These are phyloP conservation scores for Kwoniella shivajii DNA, from an alignment of 1,284 basidiomycete genomes.

Conservation along the genomic window DNA sequence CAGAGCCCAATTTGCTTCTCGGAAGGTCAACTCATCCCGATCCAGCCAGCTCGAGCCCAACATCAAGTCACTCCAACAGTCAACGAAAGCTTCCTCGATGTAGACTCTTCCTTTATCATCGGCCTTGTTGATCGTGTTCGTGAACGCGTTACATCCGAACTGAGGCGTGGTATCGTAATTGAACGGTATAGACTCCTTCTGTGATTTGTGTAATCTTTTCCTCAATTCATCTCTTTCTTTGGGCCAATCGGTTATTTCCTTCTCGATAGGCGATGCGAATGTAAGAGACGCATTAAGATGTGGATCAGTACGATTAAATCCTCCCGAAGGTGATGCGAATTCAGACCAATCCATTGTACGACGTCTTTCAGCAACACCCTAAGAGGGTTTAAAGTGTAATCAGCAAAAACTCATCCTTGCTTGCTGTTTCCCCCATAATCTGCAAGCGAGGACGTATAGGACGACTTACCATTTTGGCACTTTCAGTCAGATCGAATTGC, in stretches of 20 bases:
- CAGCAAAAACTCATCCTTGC: no score
- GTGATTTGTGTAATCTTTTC: slow-evolving; percentile 76
- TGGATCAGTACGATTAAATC: slow-evolving; percentile 74
- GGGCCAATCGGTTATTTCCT: slow-evolving; percentile 70
- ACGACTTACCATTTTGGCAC: slow-evolving; percentile 75
- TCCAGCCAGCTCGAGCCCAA: slow-evolving; percentile 80
- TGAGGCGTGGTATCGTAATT: slow-evolving; percentile 82
- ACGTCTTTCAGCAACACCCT: slow-evolving; percentile 72
- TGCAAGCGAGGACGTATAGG: neutral
- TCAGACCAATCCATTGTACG: slow-evolving; percentile 82
- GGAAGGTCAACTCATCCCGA: slow-evolving; percentile 69
- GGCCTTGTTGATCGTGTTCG: slow-evolving; percentile 9
- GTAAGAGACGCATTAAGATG: slow-evolving; percentile 76
- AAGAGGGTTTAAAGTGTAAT: slow-evolving; percentile 3
- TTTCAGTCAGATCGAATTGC: slow-evolving; percentile 82
- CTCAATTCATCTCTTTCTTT: slow-evolving; percentile 69
- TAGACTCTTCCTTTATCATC: slow-evolving; percentile 61
- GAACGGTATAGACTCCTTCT: slow-evolving; percentile 75
- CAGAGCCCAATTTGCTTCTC: slow-evolving; percentile 88
- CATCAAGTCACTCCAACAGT: slow-evolving; percentile 81
- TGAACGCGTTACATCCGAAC: slow-evolving; percentile 45
- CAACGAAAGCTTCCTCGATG: slow-evolving; percentile 81
- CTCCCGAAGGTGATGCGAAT: slow-evolving; percentile 66
- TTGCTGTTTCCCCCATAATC: neutral
- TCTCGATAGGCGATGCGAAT: slow-evolving; percentile 69